Conservation (phyloP, 2,329 filamentous ascomycete species). For the Plectosphaerella cucumerina region DNA sequence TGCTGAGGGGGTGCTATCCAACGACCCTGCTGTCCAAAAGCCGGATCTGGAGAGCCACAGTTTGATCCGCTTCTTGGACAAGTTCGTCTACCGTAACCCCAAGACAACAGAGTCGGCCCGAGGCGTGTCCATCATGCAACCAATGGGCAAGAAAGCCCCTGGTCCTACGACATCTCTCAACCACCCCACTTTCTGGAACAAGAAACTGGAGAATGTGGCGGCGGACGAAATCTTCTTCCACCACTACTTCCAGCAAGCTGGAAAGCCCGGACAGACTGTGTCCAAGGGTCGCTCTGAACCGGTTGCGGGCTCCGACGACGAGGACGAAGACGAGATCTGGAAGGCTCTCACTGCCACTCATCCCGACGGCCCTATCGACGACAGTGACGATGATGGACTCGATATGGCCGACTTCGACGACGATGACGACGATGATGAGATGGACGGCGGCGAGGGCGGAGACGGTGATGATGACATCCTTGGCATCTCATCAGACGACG, state of each 20-base stretch:
- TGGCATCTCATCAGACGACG: conserved; percentile 12
- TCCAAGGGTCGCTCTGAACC: conserved; percentile 28
- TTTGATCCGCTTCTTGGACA: conserved; percentile 91
- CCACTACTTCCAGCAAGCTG: conserved; percentile 80
- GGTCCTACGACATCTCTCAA: conserved; percentile 57
- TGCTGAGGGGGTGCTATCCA: conserved; percentile 65
- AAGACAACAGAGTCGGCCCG: conserved; percentile 66
- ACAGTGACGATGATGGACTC: conserved; percentile 52
- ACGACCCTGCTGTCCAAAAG: conserved; percentile 73
- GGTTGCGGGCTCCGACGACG: conserved; percentile 48
- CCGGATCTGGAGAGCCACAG: conserved; percentile 88
- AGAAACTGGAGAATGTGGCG: conserved; percentile 80
- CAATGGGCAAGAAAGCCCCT: conserved; percentile 26
- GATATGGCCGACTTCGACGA: conserved; percentile 43
- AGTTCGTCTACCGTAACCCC: conserved; percentile 95
- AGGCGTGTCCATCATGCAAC: conserved; percentile 95
- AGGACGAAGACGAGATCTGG: conserved; percentile 80
- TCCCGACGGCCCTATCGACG: conserved; percentile 70
- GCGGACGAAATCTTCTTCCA: conserved; percentile 98
- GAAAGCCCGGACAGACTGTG: conserved; percentile 55
- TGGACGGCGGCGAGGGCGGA: conserved; percentile 42
- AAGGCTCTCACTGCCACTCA: conserved; percentile 79
- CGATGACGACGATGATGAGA: conserved; percentile 33
- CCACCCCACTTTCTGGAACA: conserved; percentile 84
- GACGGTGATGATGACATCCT: conserved; percentile 34